Percentiles rank a stretch among this genome's conserved stretches.
phyloP scores from a whole-genome alignment of 2,329 filamentous ascomycete genomes.

The Trichocomaceae sp. region DNA sequence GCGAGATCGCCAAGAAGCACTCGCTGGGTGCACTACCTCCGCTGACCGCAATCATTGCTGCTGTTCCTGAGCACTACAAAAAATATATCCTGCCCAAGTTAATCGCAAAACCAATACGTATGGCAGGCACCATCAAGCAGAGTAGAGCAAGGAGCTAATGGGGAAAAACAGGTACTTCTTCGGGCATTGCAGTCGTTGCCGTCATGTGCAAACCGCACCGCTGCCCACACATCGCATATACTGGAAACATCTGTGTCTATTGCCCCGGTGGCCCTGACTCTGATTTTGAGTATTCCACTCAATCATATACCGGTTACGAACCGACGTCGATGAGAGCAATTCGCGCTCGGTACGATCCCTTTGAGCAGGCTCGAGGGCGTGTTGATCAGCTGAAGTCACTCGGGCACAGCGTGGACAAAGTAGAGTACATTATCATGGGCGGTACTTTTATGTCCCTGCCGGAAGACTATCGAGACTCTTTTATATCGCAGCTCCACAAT shows the following conservation, averaged over 20 bases:
- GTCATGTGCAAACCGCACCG: conserved; percentile 99
- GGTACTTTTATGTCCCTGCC: conserved; percentile 98
- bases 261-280: conserved; percentile 96
- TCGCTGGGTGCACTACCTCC: conserved; percentile 80
- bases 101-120: conserved; percentile 92
- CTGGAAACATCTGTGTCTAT: conserved; percentile 98
- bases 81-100: conserved; percentile 97
- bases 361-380: conserved; percentile 90
- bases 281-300: conserved; percentile 98
- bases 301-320: conserved; percentile 97
- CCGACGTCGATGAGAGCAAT: conserved; percentile 98
- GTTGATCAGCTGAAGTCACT: conserved; percentile 95
- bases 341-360: conserved; percentile 91
- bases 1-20: conserved; percentile 89
- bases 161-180: conserved; percentile 66
- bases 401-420: conserved; percentile 96
- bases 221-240: conserved; percentile 96
- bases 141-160: conserved; percentile 2
- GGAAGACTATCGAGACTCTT: conserved; percentile 81
- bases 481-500: conserved; percentile 94
- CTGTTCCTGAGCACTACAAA: conserved; percentile 98
- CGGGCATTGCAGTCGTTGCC: conserved; percentile 93
- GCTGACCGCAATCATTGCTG: conserved; percentile 92
- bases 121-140: conserved; percentile 20
- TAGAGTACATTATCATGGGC: conserved; percentile 99